These are phyloP conservation scores for Candida pini DNA, from an alignment of 805 yeast species.

Conservation along the genomic window DNA sequence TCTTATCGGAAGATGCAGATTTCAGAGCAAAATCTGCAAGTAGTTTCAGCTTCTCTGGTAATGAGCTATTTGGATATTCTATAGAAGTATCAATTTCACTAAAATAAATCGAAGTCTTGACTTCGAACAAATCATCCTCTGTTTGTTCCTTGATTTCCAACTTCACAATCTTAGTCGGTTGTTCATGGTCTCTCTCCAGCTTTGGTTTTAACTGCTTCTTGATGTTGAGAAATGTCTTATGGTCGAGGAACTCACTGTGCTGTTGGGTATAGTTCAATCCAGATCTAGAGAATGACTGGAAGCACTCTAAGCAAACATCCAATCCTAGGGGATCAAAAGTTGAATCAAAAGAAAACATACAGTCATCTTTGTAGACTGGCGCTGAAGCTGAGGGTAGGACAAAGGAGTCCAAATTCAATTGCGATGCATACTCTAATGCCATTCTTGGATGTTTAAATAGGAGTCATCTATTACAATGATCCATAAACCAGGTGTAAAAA, in stretches of 20 bases:
- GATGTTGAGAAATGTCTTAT: conserved; percentile 55
- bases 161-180: conserved; percentile 47
- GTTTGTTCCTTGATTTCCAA: conserved; percentile 59
- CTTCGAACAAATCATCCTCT: conserved; percentile 60
- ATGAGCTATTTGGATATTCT: conserved; percentile 24
- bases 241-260: conserved; percentile 50
- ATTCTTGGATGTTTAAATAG: no score
- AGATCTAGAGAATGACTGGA: conserved; percentile 58
- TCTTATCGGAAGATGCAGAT: conserved; percentile 53
- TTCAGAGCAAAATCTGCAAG: conserved; percentile 41
- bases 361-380: conserved; percentile 77
- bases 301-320: conserved; percentile 72
- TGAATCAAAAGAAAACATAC: conserved; percentile 79
- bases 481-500: no score
- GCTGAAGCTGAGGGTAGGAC: conserved; percentile 25
- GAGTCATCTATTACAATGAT: no score
- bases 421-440: conserved; percentile 15
- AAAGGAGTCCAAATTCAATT: conserved; percentile 11
- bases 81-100: conserved; percentile 24
- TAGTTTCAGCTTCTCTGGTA: conserved; percentile 26
- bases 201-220: conserved; percentile 43
- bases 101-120: conserved; percentile 36
- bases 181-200: conserved; percentile 24
- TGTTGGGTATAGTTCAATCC: conserved; percentile 44
- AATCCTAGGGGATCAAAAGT: conserved; percentile 52